Percentiles rank a stretch among this genome's conserved stretches.
phyloP scores from a whole-genome alignment of 2,329 filamentous ascomycete genomes.

The Diaporthe citri region DNA sequence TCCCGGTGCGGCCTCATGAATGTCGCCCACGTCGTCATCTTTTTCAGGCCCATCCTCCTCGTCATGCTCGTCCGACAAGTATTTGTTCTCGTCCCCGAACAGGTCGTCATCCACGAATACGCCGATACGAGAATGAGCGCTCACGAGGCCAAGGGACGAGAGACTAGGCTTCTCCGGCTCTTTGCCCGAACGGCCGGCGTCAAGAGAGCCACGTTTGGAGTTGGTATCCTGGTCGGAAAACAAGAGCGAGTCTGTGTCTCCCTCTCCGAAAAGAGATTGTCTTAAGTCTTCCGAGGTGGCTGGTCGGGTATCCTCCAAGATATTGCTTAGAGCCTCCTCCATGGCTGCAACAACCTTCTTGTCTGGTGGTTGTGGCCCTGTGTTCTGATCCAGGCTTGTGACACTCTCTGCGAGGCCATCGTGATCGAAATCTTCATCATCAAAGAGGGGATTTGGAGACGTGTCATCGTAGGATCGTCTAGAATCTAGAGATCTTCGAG shows the following conservation, averaged over 20 bases:
- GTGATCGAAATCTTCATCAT: constrained; percentile 83
- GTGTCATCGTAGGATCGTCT: constrained; percentile 69
- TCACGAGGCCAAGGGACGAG: constrained; percentile 90
- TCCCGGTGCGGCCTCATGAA: constrained; percentile 93
- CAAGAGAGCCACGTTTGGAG: constrained; percentile 63
- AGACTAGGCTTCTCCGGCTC: constrained; percentile 83
- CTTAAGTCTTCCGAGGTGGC: constrained; percentile 74
- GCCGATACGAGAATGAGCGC: constrained; percentile 85
- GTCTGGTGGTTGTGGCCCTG: constrained; percentile 73
- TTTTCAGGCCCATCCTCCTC: constrained; percentile 72
- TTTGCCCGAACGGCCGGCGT: constrained; percentile 51
- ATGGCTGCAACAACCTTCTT: constrained; percentile 90
- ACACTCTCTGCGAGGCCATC: constrained; percentile 79
- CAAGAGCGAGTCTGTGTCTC: constrained; percentile 62
- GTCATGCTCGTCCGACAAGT: constrained; percentile 86
- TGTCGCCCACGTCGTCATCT: constrained; percentile 78
- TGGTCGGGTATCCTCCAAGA: constrained; percentile 83
- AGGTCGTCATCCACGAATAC: constrained; percentile 96
- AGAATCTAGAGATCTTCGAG: constrained; percentile 33
- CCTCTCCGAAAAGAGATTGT: constrained; percentile 75
- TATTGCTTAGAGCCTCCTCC: constrained; percentile 91
- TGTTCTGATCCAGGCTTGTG: constrained; percentile 82
- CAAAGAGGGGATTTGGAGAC: constrained; percentile 72
- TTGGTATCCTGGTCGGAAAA: constrained; percentile 69
- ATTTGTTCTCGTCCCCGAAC: constrained; percentile 89